Evolutionary conservation across 176 grass and related monocot genomes (phyloP).

Genomic region (Coix lacrymajobi): DNA sequence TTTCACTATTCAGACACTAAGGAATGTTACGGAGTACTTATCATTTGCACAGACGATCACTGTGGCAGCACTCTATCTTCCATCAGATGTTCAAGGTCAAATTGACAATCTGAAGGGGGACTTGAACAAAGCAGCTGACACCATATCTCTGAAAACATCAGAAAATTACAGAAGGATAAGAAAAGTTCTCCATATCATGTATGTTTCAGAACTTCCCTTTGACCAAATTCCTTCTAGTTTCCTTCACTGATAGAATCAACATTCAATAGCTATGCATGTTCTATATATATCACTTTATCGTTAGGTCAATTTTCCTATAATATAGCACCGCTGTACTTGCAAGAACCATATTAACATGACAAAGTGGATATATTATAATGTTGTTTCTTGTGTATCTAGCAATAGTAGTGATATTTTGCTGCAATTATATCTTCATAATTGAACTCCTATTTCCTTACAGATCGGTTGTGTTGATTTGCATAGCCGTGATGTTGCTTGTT

Average conservation of each 20-base stretch:
- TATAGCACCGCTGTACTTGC: neutral
- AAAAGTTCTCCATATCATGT: constrained; percentile 61
- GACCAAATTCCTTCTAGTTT: neutral
- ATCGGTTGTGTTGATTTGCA: constrained; percentile 50
- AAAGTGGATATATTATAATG: neutral
- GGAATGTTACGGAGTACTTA: constrained; percentile 89
- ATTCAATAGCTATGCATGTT: neutral
- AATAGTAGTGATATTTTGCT: constrained; percentile 6
- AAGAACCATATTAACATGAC: neutral
- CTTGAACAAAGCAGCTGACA: constrained; percentile 65
- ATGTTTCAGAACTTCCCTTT: constrained; percentile 23
- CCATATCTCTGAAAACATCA: constrained; percentile 64
- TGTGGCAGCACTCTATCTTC: constrained; percentile 79
- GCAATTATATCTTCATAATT: neutral
- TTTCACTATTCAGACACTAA: constrained; percentile 84
- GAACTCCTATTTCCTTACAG: constrained; percentile 35
- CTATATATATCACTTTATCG: neutral
- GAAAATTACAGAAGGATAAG: constrained; percentile 78
- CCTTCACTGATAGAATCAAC: neutral
- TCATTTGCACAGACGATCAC: constrained; percentile 69
- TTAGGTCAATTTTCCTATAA: neutral
- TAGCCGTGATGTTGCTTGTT: constrained; percentile 68
- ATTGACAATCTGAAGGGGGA: constrained; percentile 78
- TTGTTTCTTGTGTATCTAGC: neutral
- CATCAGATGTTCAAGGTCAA: constrained; percentile 65